Conservation (phyloP, 257 asterid genomes). For the Salvia splendens region DNA sequence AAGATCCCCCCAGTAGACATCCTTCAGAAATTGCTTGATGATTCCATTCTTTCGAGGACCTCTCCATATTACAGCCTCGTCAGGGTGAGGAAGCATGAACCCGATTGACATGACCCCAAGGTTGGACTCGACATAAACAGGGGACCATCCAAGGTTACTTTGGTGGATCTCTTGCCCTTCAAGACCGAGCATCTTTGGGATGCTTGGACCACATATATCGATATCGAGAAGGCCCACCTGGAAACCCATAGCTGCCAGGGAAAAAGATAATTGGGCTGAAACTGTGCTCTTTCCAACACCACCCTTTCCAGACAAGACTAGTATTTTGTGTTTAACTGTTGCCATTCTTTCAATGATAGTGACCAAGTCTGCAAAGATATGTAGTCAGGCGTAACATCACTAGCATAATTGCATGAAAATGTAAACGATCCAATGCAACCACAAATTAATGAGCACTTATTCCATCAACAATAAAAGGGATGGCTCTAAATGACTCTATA, state of each 20-base stretch:
- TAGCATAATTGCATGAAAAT: slow-evolving; percentile 7
- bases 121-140: slow-evolving; percentile 81
- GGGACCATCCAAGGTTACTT: slow-evolving; percentile 89
- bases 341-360: slow-evolving; percentile 84
- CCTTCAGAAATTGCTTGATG: slow-evolving; percentile 79
- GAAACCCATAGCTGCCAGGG: slow-evolving; percentile 79
- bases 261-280: slow-evolving; percentile 83
- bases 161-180: slow-evolving; percentile 80
- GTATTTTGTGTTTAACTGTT: slow-evolving; percentile 89
- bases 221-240: slow-evolving; percentile 90
- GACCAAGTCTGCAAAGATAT: slow-evolving; percentile 57
- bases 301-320: slow-evolving; percentile 87
- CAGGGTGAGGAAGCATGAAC: slow-evolving; percentile 43
- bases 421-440: slow-evolving; percentile 13
- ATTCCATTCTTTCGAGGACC: slow-evolving; percentile 86
- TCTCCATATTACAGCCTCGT: slow-evolving; percentile 81
- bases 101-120: slow-evolving; percentile 65
- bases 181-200: slow-evolving; percentile 84
- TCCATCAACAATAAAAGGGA: neutral
- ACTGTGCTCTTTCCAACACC: slow-evolving; percentile 98
- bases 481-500: neutral
- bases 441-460: slow-evolving; percentile 5
- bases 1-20: slow-evolving; percentile 87
- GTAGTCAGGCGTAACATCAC: slow-evolving; percentile 6
- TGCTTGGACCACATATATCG: slow-evolving; percentile 94